Conservation (phyloP, 2,329 filamentous ascomycete species). For the Aspergillus sp. region DNA sequence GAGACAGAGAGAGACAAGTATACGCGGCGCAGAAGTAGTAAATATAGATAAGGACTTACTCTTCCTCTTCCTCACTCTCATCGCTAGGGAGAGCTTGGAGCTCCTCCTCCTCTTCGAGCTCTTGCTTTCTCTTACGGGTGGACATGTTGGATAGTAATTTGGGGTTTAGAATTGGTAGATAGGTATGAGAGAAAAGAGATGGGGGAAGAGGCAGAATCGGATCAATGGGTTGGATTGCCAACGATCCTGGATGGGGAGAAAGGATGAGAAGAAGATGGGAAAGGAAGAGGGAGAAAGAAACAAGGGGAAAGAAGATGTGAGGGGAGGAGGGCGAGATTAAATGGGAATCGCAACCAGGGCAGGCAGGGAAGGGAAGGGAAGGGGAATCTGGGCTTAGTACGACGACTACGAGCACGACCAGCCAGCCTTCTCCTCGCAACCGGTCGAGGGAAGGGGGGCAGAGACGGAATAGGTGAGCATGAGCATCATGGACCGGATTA, state of each 20-base stretch:
- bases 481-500: constrained; percentile 37
- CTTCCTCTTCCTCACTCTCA: constrained; percentile 52
- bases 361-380: constrained; percentile 11
- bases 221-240: background rate
- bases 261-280: constrained; percentile 48
- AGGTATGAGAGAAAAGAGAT: background rate
- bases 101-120: constrained; percentile 48
- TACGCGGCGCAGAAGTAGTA: background rate
- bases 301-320: constrained; percentile 43
- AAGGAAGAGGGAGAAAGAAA: constrained; percentile 10
- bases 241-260: background rate
- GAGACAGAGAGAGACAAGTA: background rate
- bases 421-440: background rate
- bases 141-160: constrained; percentile 35
- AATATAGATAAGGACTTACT: constrained; percentile 36
- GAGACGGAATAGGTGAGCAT: constrained; percentile 46
- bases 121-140: constrained; percentile 52
- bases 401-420: constrained; percentile 9
- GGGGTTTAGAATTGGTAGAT: background rate
- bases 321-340: constrained; percentile 28
- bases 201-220: constrained; percentile 2
- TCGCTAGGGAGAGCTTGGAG: constrained; percentile 50
- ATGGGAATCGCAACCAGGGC: constrained; percentile 23
- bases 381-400: constrained; percentile 11
- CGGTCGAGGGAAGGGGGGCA: constrained; percentile 34